phyloP scores from a whole-genome alignment of 441 rosid species.

The Rhodomyrtus psidioides region DNA sequence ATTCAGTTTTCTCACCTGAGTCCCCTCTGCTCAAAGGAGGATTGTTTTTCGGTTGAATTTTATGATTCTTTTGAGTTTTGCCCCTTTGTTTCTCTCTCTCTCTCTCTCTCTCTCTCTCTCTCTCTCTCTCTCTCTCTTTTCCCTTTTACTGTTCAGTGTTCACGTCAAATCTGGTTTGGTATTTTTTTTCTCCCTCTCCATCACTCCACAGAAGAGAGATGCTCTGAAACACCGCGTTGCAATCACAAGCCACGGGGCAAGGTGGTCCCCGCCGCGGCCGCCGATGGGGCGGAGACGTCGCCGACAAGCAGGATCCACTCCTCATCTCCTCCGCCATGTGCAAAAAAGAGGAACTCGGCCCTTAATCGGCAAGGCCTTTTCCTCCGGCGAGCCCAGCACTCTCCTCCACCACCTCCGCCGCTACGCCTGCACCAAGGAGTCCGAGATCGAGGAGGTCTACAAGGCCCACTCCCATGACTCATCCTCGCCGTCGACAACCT shows the following conservation, averaged over 20 bases:
- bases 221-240: not conserved
- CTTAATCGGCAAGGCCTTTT: conserved; percentile 71
- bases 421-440: conserved; percentile 71
- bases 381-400: conserved; percentile 74
- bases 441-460: conserved; percentile 91
- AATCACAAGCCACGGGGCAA: conserved; percentile 53
- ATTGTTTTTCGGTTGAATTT: too few relatives aligned
- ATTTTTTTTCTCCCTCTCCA: not conserved
- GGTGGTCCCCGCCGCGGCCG: conserved; percentile 27
- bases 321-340: conserved; percentile 78
- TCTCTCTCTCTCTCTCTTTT: too few relatives aligned
- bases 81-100: too few relatives aligned
- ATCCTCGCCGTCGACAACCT: conserved; percentile 90
- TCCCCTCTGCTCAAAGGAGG: too few relatives aligned
- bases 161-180: not conserved
- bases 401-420: conserved; percentile 79
- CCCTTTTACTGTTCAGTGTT: not conserved
- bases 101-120: too few relatives aligned
- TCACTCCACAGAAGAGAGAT: not conserved
- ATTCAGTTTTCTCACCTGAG: too few relatives aligned
- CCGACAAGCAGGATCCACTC: conserved; percentile 72
- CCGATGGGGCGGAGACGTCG: conserved; percentile 52
- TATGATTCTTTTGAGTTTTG: too few relatives aligned
- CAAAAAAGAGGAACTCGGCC: conserved; percentile 86
- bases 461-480: conserved; percentile 90